A percentile compares a stretch with the other conserved stretches of the same genome.
These are phyloP conservation scores for Aspergillus bridgeri DNA, from an alignment of 495 filamentous ascomycete species.

Conservation along the genomic window DNA sequence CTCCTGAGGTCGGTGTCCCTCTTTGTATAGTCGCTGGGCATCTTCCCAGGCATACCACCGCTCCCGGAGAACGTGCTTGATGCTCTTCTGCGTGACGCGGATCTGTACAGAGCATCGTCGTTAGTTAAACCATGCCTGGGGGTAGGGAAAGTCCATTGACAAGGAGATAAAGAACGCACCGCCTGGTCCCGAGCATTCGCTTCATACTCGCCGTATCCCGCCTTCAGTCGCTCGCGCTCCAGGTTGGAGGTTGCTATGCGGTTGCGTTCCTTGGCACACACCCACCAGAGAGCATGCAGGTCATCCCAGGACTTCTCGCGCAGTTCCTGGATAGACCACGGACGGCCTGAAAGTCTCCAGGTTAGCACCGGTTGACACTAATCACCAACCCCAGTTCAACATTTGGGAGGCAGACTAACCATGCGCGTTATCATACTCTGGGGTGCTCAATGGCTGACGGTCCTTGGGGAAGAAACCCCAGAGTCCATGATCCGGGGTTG, in stretches of 20 bases:
- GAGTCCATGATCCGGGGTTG: constrained; percentile 77
- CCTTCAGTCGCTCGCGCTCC: constrained; percentile 60
- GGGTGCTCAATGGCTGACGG: constrained; percentile 59
- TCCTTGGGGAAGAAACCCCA: constrained; percentile 83
- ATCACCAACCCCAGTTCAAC: neutral
- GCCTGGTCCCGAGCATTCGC: constrained; percentile 50
- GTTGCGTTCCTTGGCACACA: constrained; percentile 90
- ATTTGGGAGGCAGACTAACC: constrained; percentile 44
- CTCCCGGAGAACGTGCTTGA: constrained; percentile 83
- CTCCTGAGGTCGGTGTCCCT: constrained; percentile 44
- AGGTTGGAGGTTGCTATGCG: constrained; percentile 71
- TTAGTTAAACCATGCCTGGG: constrained; percentile 3
- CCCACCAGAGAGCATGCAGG: constrained; percentile 89
- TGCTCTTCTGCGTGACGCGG: constrained; percentile 64
- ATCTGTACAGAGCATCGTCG: constrained; percentile 47
- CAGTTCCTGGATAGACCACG: constrained; percentile 86
- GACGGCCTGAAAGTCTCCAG: constrained; percentile 51
- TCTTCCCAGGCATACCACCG: constrained; percentile 88
- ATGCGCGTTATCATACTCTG: constrained; percentile 62
- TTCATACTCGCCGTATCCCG: constrained; percentile 68
- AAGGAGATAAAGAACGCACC: constrained; percentile 46
- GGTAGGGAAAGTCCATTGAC: neutral
- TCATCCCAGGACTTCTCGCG: constrained; percentile 90
- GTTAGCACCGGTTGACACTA: constrained; percentile 16
- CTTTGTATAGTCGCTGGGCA: constrained; percentile 65